Conservation (phyloP, 257 asterid species). For the Lavandula angustifolia region DNA sequence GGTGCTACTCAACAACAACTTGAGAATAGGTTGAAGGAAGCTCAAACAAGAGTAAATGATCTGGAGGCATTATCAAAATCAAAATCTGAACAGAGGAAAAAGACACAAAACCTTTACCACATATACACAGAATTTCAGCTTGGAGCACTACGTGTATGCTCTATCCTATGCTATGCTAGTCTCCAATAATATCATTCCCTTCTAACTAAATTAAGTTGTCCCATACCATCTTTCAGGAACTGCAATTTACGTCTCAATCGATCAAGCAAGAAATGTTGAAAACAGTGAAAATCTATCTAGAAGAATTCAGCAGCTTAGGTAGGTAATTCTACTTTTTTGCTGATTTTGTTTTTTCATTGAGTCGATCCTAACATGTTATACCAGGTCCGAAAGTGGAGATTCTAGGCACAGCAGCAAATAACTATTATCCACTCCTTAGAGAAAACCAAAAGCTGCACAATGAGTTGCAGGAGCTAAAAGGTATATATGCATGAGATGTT, state of each 20-base stretch:
- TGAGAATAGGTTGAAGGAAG: conserved; percentile 48
- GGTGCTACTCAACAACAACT: conserved; percentile 35
- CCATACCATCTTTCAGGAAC: conserved; percentile 50
- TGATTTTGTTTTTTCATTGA: no score
- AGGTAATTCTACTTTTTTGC: background rate
- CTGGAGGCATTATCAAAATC: conserved; percentile 57
- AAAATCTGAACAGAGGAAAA: conserved; percentile 55
- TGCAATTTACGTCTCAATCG: conserved; percentile 65
- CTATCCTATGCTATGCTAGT: background rate
- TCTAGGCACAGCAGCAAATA: conserved; percentile 61
- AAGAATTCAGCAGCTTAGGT: conserved; percentile 68
- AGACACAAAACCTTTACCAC: conserved; percentile 60
- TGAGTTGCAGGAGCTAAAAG: conserved; percentile 88
- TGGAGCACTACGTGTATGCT: conserved; percentile 76
- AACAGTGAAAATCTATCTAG: conserved; percentile 63
- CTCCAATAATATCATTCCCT: conserved; percentile 5
- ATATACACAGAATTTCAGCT: conserved; percentile 80
- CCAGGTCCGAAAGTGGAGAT: conserved; percentile 52
- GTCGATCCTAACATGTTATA: conserved; percentile 12
- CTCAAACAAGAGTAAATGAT: conserved; percentile 46
- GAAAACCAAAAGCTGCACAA: conserved; percentile 78
- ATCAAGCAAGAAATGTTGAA: conserved; percentile 73
- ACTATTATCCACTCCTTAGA: conserved; percentile 55
- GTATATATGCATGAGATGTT: conserved; percentile 36
- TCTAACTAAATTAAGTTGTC: background rate